These are phyloP conservation scores for Ananas comosus DNA, from an alignment of 176 grass and related monocot genomes.

Conservation along the genomic window DNA sequence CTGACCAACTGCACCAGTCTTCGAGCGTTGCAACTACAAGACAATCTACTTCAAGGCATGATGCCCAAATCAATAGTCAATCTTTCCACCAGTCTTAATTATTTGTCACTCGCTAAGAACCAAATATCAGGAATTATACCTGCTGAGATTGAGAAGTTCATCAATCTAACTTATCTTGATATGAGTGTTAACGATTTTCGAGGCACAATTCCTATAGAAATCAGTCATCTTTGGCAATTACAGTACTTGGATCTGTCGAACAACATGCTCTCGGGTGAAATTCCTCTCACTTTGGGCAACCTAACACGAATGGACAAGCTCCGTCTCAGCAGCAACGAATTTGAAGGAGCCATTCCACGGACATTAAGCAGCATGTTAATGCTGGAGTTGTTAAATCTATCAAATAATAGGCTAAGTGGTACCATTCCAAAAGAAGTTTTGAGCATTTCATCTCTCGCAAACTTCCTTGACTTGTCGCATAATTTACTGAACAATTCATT, in stretches of 20 bases:
- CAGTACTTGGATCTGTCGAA: conserved; percentile 1
- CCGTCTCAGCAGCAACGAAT: not conserved
- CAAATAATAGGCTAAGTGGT: conserved; percentile 22
- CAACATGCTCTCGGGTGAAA: conserved; percentile 17
- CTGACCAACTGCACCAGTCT: conserved; percentile 24
- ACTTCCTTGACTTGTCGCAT: conserved; percentile 24
- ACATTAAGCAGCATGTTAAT: not conserved
- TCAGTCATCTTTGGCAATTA: conserved; percentile 18
- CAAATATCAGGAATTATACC: conserved; percentile 25
- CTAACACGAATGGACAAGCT: not conserved
- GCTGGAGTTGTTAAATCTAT: conserved; percentile 17
- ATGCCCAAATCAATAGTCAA: conserved; percentile 29
- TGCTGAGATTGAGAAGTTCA: conserved; percentile 24
- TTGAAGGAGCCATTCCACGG: conserved; percentile 1
- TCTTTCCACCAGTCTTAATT: conserved; percentile 14
- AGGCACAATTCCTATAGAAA: conserved; percentile 14
- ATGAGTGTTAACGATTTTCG: conserved; percentile 6
- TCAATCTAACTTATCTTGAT: conserved; percentile 8
- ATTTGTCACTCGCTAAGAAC: conserved; percentile 4
- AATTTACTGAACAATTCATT: conserved; percentile 15
- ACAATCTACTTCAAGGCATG: conserved; percentile 23
- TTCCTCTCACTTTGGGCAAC: conserved; percentile 17
- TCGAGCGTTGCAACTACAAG: not conserved
- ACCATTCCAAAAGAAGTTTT: conserved; percentile 22
- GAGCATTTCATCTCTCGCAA: conserved; percentile 14